Evolutionary conservation across 345 rosid genomes (phyloP), one percentile per base, ranked within the genome.

Genomic region (Pseudoturritis turrita): DNA sequence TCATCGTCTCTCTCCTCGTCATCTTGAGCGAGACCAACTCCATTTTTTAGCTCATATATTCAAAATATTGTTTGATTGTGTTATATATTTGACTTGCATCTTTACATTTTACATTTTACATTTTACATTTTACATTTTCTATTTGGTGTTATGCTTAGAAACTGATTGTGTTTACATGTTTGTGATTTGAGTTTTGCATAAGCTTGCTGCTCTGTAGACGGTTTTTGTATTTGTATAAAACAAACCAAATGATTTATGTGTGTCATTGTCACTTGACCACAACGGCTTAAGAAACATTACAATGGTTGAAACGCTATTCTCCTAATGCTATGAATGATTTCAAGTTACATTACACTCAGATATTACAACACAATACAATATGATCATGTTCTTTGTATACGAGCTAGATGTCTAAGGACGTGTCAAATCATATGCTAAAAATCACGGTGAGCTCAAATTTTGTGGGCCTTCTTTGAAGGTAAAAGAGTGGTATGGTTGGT

Each of bases 1-100:
- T 72, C 35, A 17, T 72, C 14, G 63, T 72, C 25, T 15, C 70
- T 63, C 76, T 72, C 14, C 70, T 63, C 15, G 29, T 72, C 22
- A 72, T 72, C 39, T 72, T 72, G 64, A 72, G 36, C 46, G 64
- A 72, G 64, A 54, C 70, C 57, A 72, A 63, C 64, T 54, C 70
- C 46, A 53, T 72, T 55, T 31, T 72, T 41, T 52, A 72, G 55
- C 55, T 31, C 21, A n/a, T 14, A 33, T 33, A 8, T 33, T 33
- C 37, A 33, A 3, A 33, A 33, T 1, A 22, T 25, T 60, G 12
- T 59, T 22, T 59, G 3, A 40, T 35, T 37, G 45, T 17, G 45
- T 17, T 7, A 33, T 23, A n/a, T 41, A 5, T 33, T 2, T 55
- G n/a, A 49, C 26, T 47, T 47, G 23, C 50, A 45, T 44, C 6